A percentile compares a stretch with the other conserved stretches of the same genome.
These are phyloP conservation scores for Diaporthe australafricana DNA, from an alignment of 2,329 filamentous ascomycete species.

Conservation along the genomic window DNA sequence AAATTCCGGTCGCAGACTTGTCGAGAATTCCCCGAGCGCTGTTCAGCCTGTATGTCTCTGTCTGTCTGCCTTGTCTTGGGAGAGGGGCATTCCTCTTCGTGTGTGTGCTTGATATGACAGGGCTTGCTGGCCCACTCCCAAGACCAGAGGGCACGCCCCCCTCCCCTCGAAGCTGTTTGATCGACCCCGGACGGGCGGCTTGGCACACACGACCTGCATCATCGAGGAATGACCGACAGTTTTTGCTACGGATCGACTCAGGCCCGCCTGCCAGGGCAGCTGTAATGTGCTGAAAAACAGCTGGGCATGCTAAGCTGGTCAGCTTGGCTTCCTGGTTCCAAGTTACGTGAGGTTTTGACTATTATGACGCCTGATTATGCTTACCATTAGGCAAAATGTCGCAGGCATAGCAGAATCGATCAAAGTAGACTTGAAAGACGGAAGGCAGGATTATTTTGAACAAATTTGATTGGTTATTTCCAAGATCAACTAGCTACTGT, in stretches of 20 bases:
- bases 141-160: neutral
- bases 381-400: neutral
- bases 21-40: neutral
- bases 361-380: no score
- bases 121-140: neutral
- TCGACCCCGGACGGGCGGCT: constrained; percentile 13
- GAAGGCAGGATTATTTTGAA: neutral
- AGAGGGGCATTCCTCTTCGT: no score
- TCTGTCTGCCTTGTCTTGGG: no score
- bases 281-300: neutral
- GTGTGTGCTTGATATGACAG: neutral
- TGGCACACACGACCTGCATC: constrained; percentile 16
- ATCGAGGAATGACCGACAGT: neutral
- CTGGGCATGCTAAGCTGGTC: neutral
- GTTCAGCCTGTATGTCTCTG: no score
- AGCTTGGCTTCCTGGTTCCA: neutral
- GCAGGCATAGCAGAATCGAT: no score
- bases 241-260: constrained; percentile 6
- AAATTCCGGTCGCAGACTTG: constrained; percentile 2
- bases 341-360: neutral
- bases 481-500: constrained; percentile 21
- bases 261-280: neutral
- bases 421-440: no score
- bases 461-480: neutral
- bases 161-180: neutral